These are phyloP conservation scores for Fusarium gaditjirri DNA, from an alignment of 2,329 filamentous ascomycete genomes.

Conservation along the genomic window DNA sequence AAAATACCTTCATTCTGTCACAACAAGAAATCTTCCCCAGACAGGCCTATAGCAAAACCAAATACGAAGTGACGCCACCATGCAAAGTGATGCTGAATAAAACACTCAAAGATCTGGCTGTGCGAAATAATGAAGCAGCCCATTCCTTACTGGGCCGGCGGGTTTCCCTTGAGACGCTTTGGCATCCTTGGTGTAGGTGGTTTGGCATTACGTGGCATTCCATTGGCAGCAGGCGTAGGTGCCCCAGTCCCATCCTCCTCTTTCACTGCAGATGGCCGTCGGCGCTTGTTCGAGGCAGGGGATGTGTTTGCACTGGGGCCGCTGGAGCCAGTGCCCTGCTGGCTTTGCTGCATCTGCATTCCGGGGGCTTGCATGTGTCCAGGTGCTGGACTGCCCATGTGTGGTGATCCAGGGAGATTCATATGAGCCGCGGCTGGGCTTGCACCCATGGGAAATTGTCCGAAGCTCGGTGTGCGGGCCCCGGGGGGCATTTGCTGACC, in stretches of 20 bases:
- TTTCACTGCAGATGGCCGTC: conserved; percentile 68
- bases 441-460: conserved; percentile 67
- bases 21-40: conserved; percentile 39
- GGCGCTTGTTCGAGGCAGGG: conserved; percentile 68
- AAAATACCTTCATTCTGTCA: conserved; percentile 40
- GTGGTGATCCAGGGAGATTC: conserved; percentile 70
- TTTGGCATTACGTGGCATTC: conserved; percentile 63
- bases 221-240: conserved; percentile 63
- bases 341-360: conserved; percentile 75
- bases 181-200: conserved; percentile 67
- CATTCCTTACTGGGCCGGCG: conserved; percentile 44
- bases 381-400: conserved; percentile 68
- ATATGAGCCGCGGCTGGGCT: conserved; percentile 70
- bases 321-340: conserved; percentile 74
- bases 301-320: conserved; percentile 75
- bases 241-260: conserved; percentile 62
- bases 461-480: conserved; percentile 65
- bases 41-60: conserved; percentile 25
- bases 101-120: conserved; percentile 16
- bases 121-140: not conserved
- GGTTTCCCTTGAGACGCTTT: conserved; percentile 65
- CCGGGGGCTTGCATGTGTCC: conserved; percentile 71
- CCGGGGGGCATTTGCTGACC: conserved; percentile 61
- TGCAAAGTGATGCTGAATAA: conserved; percentile 51
- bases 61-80: conserved; percentile 49